A percentile compares a stretch with the other conserved stretches of the same genome.
Evolutionary conservation across 2,329 filamentous ascomycete species (phyloP).

Genomic region (Phymatotrichopsis omnivora): DNA sequence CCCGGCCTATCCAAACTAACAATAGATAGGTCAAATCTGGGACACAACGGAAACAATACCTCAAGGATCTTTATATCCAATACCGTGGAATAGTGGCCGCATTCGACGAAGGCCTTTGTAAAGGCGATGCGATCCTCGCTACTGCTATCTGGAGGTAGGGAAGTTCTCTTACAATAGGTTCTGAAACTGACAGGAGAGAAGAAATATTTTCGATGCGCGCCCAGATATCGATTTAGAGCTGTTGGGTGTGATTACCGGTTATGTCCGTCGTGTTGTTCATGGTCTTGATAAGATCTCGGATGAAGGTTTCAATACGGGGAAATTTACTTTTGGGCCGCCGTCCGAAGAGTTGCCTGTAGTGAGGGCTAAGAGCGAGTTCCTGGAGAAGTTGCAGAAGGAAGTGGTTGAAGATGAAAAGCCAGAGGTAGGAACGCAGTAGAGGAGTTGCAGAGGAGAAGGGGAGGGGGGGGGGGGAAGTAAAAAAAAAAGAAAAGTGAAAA

Average conservation of each 20-base stretch:
- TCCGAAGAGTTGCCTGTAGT: constrained; percentile 36
- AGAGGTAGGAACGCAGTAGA: neutral
- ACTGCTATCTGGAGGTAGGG: constrained; percentile 63
- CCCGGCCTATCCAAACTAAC: constrained; percentile 22
- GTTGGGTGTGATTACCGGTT: constrained; percentile 52
- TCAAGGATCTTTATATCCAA: constrained; percentile 85
- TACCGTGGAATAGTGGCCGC: constrained; percentile 81
- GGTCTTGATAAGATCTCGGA: constrained; percentile 46
- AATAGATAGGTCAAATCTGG: constrained; percentile 19
- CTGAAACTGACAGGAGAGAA: neutral
- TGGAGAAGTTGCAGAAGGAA: constrained; percentile 34
- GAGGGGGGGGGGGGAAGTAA: neutral
- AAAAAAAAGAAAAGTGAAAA: neutral
- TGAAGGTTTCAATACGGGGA: constrained; percentile 41
- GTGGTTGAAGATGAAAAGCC: constrained; percentile 3
- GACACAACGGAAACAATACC: constrained; percentile 51
- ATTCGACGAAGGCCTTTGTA: constrained; percentile 70
- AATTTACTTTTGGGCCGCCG: constrained; percentile 44
- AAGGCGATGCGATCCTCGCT: constrained; percentile 66
- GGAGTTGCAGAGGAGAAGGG: neutral
- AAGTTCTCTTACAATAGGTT: neutral
- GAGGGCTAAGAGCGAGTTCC: constrained; percentile 36
- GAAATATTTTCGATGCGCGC: constrained; percentile 76
- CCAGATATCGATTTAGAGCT: constrained; percentile 52
- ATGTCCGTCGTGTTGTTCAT: constrained; percentile 49